Base-by-base conservation (phyloP, 805 yeast genomes). In the Helenozyma rhizophorensis region DNA sequence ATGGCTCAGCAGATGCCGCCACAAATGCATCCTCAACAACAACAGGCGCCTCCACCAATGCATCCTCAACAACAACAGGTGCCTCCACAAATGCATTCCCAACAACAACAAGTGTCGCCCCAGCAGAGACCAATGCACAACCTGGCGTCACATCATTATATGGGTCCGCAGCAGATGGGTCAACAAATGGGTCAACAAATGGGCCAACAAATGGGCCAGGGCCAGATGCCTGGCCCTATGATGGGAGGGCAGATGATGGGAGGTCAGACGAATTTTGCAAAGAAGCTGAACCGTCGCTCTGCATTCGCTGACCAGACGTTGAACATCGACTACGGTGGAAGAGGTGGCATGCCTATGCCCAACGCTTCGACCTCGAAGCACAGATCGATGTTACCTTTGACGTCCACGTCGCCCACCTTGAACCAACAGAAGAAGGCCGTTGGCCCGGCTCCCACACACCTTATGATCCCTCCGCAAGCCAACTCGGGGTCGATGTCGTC, bases 321-420 rank as follows among this genome's bases (percentile, higher is more conserved):
- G n/a, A 49, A 47, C 37, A 33, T 64, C 13, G 72, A 65, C 46
- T 54, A 62, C 53, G 70, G 71, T 10, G 70, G 70, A n/a, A 53
- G 71, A 43, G 72, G 69, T 14, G 72, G 72, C 6, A 66, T 66
- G 72, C 71, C 70, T 2, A 59, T 58, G 58, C 58, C 65, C 6
- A 24, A 35, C 9, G 37, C 42, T n/a, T 19, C 32, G 18, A 39
- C 39, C 9, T 31, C 33, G 17, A 45, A 40, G 33, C 48, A 37
- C 46, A 46, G 38, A 29, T 36, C 32, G 32, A 30, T 27, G 38
- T 29, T 42, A 47, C 21, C 40, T 26, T 33, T 51, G 25, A 18
- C 16, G 39, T 33, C 42, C 25, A 28, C 50, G 45, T 42, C 43
- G 11, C 37, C 47, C 11, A 43, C 45, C 15, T 25, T 30, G 12